Base-by-base conservation (phyloP, 129 eudicot species). In the Saussurea involucrata region DNA sequence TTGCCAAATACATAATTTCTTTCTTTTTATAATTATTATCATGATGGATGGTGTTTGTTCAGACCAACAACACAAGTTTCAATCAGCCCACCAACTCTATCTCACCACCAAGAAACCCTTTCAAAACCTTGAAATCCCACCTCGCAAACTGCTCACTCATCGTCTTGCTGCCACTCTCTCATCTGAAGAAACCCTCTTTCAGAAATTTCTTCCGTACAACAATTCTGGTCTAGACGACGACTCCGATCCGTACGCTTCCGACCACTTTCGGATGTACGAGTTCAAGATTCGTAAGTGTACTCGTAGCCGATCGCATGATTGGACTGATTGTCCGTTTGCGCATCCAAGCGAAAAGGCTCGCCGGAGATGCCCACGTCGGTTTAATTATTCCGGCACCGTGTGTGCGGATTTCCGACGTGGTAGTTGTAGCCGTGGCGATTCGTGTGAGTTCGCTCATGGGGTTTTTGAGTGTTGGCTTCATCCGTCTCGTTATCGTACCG, bases 291-390 rank as follows among this genome's bases (percentile, higher is more conserved):
- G 93, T n/a, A 77, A 78, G 53, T 92, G 98, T 63, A 88, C 88
- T 32, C 88, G 96, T 1, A 90, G 93, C 85, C 68, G 93, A 1
- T 78, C 87, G 46, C 98, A 92, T 66, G 98, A 92, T 74, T 92
- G 98, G 98, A 92, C 96, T 3, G 95, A 92, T 66, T 92, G 97
- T 42, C 97, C 97, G 1, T 92, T 92, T n/a, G 88, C 90, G 8
- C 97, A 92, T 17, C 97, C 97, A 0, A 93, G 97, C 8, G 97
- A 92, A 31, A 92, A 92, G 67, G 97, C 97, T 20, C 84, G 96
- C 8, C 71, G 98, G 53, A 73, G 98, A 69, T 95, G 91, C 20
- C 96, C 98, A 2, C 67, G 96, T 3, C 42, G 87, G 84, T 92
- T 67, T 53, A 79, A 80, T 22, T 92, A 92, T 33, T 73, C 90